A percentile compares a stretch with the other conserved stretches of the same genome.
Conservation (phyloP, 768 basidiomycete species). For the Mycena crocata region DNA sequence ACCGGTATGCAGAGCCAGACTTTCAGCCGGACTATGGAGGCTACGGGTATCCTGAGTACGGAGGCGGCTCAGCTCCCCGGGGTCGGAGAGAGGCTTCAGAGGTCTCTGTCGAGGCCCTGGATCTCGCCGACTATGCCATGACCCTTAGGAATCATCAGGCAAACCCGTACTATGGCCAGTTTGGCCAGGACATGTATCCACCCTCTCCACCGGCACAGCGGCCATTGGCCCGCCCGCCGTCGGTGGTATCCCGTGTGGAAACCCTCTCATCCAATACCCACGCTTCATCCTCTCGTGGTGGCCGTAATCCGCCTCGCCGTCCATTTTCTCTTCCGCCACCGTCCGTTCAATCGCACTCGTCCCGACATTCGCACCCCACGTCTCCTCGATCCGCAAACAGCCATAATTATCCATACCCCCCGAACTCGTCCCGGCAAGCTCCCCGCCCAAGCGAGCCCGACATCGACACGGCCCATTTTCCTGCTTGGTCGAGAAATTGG, state of each 20-base stretch:
- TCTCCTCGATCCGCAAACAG: conserved; percentile 35
- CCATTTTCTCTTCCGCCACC: conserved; percentile 64
- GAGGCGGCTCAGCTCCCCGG: conserved; percentile 36
- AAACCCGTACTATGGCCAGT: conserved; percentile 33
- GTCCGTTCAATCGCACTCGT: conserved; percentile 42
- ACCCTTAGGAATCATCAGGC: conserved; percentile 56
- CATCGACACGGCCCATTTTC: conserved; percentile 72
- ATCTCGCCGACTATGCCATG: conserved; percentile 76
- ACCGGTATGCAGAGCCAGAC: conserved; percentile 34
- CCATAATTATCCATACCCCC: conserved; percentile 33
- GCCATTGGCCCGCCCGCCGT: conserved; percentile 44
- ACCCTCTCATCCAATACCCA: conserved; percentile 55
- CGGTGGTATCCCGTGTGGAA: conserved; percentile 56
- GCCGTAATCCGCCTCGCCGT: conserved; percentile 45
- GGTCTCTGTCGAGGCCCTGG: conserved; percentile 75
- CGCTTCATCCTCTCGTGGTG: conserved; percentile 38
- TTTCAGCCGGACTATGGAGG: conserved; percentile 35
- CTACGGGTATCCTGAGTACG: conserved; percentile 26
- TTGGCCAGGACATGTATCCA: conserved; percentile 45
- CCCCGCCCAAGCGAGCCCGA: conserved; percentile 49
- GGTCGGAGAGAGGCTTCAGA: conserved; percentile 70
- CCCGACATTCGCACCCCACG: conserved; percentile 31
- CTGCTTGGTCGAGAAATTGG: conserved; percentile 73
- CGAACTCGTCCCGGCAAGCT: conserved; percentile 37
- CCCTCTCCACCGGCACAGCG: conserved; percentile 34